Base-by-base conservation (phyloP, 73 alveolate genomes). In the Blepharisma stoltei region DNA sequence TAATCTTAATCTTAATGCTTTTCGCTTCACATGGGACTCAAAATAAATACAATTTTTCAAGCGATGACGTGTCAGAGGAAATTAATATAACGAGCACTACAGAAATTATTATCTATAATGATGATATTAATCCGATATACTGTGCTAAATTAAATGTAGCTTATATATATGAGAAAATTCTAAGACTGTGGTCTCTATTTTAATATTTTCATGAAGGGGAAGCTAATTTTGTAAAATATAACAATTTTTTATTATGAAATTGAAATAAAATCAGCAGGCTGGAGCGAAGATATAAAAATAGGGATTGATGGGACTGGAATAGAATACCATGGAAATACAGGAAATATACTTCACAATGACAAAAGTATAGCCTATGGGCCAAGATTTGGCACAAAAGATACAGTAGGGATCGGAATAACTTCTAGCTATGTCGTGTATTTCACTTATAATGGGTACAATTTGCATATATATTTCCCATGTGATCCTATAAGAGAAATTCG, bases 241-340 rank as follows among this genome's bases (percentile, higher is more conserved):
- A 60, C 73, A 18, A 9, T 60, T 14, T 14, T 60, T 20, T 60
- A 60, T 38, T 60, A 18, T 60, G 73, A 60, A 60, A 38, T 60
- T 38, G 23, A 25, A 9, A 38, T 60, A 8, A 20, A 60, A 14
- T 14, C 18, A 18, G 73, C 73, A 60, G 73, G 73, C 2, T 25
- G 14, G 11, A n/a, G 23, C 2, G 73, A 60, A 60, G 23, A 60
- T 60, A 60, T 60, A 14, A 38, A 60, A 25, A 60, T 60, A 14
- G 73, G 73, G 49, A 25, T 60, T 60, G 73, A 60, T 60, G 73
- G 73, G 38, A 20, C 73, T 60, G 73, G 73, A 25, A 4, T 60
- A 8, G 18, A 9, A 18, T 60, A 60, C 5, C 37, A 20, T 14
- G 23, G 73, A 8, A n/a, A 9, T 60, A 38, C 14, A 14, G 73